These are phyloP conservation scores for Gonium pectorale DNA, from an alignment of 139 green algal species.

Conservation along the genomic window DNA sequence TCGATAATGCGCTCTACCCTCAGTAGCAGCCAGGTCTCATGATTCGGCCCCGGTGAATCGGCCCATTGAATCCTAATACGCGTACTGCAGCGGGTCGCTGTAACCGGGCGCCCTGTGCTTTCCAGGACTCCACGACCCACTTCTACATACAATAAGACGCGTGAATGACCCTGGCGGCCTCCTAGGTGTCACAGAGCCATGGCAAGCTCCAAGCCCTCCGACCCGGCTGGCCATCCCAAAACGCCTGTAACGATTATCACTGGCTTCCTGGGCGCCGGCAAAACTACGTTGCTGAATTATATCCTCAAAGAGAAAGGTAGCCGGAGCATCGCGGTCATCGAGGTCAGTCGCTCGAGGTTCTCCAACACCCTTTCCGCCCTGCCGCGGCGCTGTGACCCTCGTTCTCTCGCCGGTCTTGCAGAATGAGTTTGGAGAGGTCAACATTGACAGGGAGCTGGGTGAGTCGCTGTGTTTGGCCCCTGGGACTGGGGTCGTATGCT, in stretches of 20 bases:
- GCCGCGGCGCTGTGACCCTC: too few relatives aligned
- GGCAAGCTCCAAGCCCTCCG: neutral
- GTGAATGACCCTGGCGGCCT: too few relatives aligned
- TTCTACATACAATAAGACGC: too few relatives aligned
- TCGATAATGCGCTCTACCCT: too few relatives aligned
- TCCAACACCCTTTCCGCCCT: slow-evolving; percentile 1
- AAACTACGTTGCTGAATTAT: slow-evolving; percentile 88
- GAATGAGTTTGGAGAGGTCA: slow-evolving; percentile 86
- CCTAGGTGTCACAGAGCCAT: too few relatives aligned
- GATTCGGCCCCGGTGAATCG: too few relatives aligned
- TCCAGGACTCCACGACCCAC: too few relatives aligned
- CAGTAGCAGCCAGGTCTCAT: too few relatives aligned
- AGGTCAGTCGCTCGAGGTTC: slow-evolving; percentile 38
- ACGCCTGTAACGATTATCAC: slow-evolving; percentile 70
- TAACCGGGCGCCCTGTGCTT: too few relatives aligned
- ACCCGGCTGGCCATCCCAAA: slow-evolving; percentile 22
- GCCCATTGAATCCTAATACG: too few relatives aligned
- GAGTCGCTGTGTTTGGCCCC: slow-evolving; percentile 12
- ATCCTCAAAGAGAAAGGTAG: slow-evolving; percentile 70
- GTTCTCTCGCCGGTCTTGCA: neutral
- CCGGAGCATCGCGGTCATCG: slow-evolving; percentile 76
- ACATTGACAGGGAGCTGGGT: slow-evolving; percentile 79
- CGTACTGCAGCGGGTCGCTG: too few relatives aligned
- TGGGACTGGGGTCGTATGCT: neutral
- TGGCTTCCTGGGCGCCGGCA: slow-evolving; percentile 76